Evolutionary conservation across 2,329 filamentous ascomycete species (phyloP).

Genomic region (Colletotrichum sojae): DNA sequence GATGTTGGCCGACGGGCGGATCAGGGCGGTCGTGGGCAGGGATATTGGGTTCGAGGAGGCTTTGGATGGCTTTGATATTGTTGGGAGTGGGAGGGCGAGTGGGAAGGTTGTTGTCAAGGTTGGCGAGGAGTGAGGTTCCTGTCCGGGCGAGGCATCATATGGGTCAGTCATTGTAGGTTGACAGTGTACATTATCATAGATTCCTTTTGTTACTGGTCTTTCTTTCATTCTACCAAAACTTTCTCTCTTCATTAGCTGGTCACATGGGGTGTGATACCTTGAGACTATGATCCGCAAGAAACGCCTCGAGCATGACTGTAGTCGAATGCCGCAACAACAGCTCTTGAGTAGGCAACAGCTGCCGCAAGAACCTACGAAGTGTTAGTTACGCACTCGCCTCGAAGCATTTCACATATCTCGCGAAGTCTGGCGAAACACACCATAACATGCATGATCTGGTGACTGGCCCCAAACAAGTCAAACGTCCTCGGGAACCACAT

Average conservation of each 20-base stretch:
- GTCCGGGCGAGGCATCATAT: background rate
- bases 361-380: slow-evolving; percentile 48
- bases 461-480: slow-evolving; percentile 62
- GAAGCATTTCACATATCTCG: background rate
- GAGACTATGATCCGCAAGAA: background rate
- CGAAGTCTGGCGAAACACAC: slow-evolving; percentile 45
- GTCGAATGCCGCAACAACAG: slow-evolving; percentile 27
- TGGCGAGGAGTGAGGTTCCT: slow-evolving; percentile 30
- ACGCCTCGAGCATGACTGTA: slow-evolving; percentile 3
- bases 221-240: no score
- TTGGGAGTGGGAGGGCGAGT: slow-evolving; percentile 51
- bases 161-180: background rate
- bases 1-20: slow-evolving; percentile 51
- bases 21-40: slow-evolving; percentile 54
- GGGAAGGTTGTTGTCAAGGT: slow-evolving; percentile 57
- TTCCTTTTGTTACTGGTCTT: background rate
- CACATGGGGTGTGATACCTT: background rate
- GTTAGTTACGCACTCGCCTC: background rate
- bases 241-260: background rate
- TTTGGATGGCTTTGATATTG: slow-evolving; percentile 52
- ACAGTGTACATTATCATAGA: background rate
- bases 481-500: slow-evolving; percentile 58
- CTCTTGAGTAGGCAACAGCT: slow-evolving; percentile 27
- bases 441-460: slow-evolving; percentile 64
- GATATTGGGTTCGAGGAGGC: slow-evolving; percentile 54